A percentile compares a stretch with the other conserved stretches of the same genome.
Evolutionary conservation across 306 rosid genomes (phyloP).

Genomic region (Ormosia semicastrata): DNA sequence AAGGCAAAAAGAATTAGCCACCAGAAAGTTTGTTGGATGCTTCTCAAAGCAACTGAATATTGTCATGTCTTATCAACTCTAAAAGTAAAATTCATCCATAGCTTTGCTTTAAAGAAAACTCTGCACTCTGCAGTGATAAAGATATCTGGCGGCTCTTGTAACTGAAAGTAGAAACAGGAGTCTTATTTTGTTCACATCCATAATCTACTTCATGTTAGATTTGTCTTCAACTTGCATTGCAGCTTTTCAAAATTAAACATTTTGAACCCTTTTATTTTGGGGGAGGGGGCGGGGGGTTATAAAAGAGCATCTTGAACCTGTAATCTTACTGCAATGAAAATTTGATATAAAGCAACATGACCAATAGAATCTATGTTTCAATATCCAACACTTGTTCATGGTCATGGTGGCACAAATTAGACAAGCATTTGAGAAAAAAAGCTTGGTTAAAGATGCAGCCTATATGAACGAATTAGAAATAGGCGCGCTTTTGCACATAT

Average conservation of each 20-base stretch:
- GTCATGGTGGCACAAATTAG: background rate
- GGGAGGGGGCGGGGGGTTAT: background rate
- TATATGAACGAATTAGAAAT: background rate
- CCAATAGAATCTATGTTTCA: background rate
- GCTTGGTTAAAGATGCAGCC: background rate
- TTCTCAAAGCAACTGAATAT: slow-evolving; percentile 28
- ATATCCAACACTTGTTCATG: background rate
- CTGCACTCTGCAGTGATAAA: slow-evolving; percentile 6
- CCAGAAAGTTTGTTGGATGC: slow-evolving; percentile 33
- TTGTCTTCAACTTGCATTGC: slow-evolving; percentile 14
- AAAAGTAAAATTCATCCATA: slow-evolving; percentile 32
- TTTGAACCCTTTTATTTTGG: background rate
- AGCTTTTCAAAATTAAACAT: slow-evolving; percentile 19
- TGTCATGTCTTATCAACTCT: slow-evolving; percentile 38
- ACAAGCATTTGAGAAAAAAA: background rate
- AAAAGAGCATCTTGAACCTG: background rate
- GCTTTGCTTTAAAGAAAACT: slow-evolving; percentile 36
- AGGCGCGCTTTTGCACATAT: background rate
- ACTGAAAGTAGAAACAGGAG: slow-evolving; percentile 31
- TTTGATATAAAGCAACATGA: background rate
- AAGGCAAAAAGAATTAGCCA: background rate
- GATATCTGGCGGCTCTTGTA: slow-evolving; percentile 29
- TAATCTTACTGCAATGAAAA: background rate
- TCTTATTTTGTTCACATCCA: slow-evolving; percentile 30
- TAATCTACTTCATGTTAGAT: background rate